Base-by-base conservation (phyloP, 805 yeast species). In the Saturnispora hagleri region DNA sequence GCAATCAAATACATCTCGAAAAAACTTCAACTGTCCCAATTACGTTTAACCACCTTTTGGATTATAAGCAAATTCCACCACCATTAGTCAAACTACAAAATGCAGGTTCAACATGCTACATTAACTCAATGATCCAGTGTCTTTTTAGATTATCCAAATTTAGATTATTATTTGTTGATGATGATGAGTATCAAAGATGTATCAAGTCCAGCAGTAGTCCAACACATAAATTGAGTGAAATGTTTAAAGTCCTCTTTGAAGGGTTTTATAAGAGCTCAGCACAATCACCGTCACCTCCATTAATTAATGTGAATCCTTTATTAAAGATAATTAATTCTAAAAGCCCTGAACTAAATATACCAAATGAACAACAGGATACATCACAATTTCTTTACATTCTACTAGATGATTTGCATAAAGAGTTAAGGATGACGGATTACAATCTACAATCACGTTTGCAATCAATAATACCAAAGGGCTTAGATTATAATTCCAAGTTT, bases 351-450 rank as follows among this genome's bases (percentile, higher is more conserved):
- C 73, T 84, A 51, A 69, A 72, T 56, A 83, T 86, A 12, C 91
- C 91, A 0, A 66, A 75, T 57, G 88, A 84, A 59, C 95, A 86
- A 60, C 93, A 86, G 61, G 95, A 86, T 63, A 82, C 90, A 1
- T 89, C 86, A 51, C 93, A 86, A 58, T 84, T 84, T 60, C 65
- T 86, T 43, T 72, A 84, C 62, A 79, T 85, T 54, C 57, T 85
- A 10, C 67, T 86, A 56, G 90, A 83, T 60, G 73, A 80, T 55
- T 63, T 86, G 12, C 91, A 86, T 62, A 81, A 81, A 47, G 95
- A 86, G 60, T 63, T 85, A 51, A 61, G 59, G 40, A 12, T 49
- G 9, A 43, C n/a, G 17, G 64, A 62, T 31, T 59, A 60, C 8
- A 59, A 60, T 0, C 51, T 48, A 18, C 59, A 59, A 43, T 57